Evolutionary conservation across 306 rosid species (phyloP), one percentile per base, ranked within the genome.

Genomic region (Rubus parviflorus): DNA sequence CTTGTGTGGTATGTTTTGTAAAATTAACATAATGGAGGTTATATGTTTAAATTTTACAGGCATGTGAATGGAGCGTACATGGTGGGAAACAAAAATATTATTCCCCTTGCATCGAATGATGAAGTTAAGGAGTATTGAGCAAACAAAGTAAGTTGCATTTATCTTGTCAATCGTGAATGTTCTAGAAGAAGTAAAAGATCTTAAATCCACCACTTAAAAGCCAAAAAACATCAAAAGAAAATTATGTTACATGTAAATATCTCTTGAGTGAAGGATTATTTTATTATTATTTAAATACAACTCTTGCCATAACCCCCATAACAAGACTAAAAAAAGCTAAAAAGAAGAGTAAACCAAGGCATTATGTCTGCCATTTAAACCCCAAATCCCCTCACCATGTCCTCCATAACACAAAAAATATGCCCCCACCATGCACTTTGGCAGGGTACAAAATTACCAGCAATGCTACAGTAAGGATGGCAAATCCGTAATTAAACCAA

Each of bases 341-440:
- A 81, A 80, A 62, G 78, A 79, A 70, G 64, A 37, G 74, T 48
- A 68, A 85, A 74, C 66, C 52, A 16, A 77, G 81, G 83, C 83
- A 66, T 68, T 67, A 60, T 92, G 93, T 88, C 93, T 88, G 93
- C 95, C 95, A 87, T 83, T 86, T 22, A 56, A 62, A 75, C 42
- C 81, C 74, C 88, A 82, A 82, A 73, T 70, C 47, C 46, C 20
- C 62, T 74, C 73, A 14, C 42, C 42, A 45, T 85, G 88, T 73
- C 88, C 81, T 73, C 90, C 90, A 86, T 79, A 79, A 73, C 73
- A 76, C 80, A 73, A 73, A 40, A 73, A 68, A 30, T 43, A 79
- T 72, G 73, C 68, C 88, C 88, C 89, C 88, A 89, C 93, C 80
- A 82, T 78, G 74, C 81, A 78, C 88, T 74, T 73, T 81, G 78